Evolutionary conservation across 139 green algal species (phyloP).

Genomic region (Chlamydomonas incerta): DNA sequence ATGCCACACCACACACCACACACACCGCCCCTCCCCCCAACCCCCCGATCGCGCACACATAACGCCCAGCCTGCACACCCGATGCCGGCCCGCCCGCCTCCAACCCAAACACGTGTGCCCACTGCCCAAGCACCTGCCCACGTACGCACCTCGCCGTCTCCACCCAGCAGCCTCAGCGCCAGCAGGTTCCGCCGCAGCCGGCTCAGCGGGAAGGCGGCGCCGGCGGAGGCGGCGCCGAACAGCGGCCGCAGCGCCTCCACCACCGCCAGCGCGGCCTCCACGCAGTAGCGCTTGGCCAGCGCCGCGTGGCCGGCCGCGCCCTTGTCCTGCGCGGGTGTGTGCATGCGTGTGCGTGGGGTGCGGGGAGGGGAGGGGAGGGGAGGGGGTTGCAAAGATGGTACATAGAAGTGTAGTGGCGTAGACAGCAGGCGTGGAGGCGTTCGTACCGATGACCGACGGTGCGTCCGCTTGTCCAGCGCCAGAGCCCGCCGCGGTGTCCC

Average conservation of each 20-base stretch:
- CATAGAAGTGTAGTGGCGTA: too few relatives aligned
- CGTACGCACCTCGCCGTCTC: background rate
- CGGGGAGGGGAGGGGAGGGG: too few relatives aligned
- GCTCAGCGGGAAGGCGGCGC: background rate
- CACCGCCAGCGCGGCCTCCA: background rate
- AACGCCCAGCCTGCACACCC: too few relatives aligned
- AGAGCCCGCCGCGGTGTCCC: too few relatives aligned
- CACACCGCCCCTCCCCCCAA: background rate
- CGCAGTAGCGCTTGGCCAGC: background rate
- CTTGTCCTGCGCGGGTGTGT: background rate
- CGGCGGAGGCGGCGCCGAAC: background rate
- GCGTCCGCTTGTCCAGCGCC: too few relatives aligned
- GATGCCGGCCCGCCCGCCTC: too few relatives aligned
- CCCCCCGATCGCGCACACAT: background rate
- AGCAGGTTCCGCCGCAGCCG: background rate
- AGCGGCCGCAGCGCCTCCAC: background rate
- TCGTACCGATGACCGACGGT: too few relatives aligned
- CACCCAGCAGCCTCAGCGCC: constrained; percentile 1
- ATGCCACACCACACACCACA: background rate
- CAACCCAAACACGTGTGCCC: background rate
- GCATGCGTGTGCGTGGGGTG: too few relatives aligned
- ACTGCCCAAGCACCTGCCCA: too few relatives aligned
- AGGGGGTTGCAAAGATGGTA: too few relatives aligned
- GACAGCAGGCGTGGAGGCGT: too few relatives aligned
- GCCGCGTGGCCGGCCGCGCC: background rate